Evolutionary conservation across 495 filamentous ascomycete genomes (phyloP), one percentile per base, ranked within the genome.

Genomic region (Entonaema liquescens): DNA sequence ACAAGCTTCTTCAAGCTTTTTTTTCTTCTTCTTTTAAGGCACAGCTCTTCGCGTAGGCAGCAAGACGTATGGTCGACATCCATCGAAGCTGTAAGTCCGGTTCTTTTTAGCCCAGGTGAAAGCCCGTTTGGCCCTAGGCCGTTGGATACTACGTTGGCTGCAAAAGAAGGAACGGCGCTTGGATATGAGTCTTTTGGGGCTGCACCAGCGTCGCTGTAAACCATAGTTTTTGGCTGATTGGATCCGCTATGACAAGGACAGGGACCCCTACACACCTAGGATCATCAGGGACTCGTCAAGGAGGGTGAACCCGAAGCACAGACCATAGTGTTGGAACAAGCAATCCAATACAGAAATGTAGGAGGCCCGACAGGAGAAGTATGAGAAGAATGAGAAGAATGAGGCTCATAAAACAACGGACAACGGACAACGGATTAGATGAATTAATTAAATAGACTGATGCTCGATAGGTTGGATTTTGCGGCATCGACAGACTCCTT

Each of bases 111-210:
- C 65, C 65, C 70, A 65, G 17, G 40, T 56, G 65, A 68, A 68
- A 65, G 38, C 70, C 59, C 52, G 64, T 59, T 65, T 63, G 54
- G 49, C 55, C 40, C 50, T 68, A 56, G 60, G 31, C 52, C 38
- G 62, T 68, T 62, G 70, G 70, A 73, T 73, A 65, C 70, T 55
- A 68, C 65, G 61, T 69, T 68, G 52, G 65, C 65, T 73, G 57
- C 70, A 62, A 59, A 58, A 66, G 56, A 68, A 53, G 25, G 42
- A 67, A 35, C 49, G 42, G 44, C 67, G 65, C 55, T 72, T 72
- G 40, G 47, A 64, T 53, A 60, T 53, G 49, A 53, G 55, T 35
- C 44, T 49, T 72, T 65, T 65, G 67, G 65, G 70, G 40, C 59
- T 26, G 63, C 21, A 72, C 69, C 69, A 64, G 25, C 49, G 63